These are phyloP conservation scores for Vitis rotundifolia DNA, from an alignment of 164 flowering plant species.

Conservation along the genomic window DNA sequence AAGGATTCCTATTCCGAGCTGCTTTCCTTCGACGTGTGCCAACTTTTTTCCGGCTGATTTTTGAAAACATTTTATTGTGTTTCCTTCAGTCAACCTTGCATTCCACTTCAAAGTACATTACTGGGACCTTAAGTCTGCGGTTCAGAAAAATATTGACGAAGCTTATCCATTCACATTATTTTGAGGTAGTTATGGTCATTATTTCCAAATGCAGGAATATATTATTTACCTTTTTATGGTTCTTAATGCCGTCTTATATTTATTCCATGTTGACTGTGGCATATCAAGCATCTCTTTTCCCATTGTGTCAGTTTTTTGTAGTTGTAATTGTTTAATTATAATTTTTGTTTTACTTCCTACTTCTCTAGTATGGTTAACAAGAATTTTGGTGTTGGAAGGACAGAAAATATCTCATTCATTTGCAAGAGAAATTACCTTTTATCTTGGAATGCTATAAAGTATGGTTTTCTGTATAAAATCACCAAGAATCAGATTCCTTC, in stretches of 20 bases:
- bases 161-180: constrained; percentile 81
- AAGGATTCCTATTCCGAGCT: constrained; percentile 95
- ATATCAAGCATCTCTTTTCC: neutral
- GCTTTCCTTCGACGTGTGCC: constrained; percentile 96
- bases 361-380: too few species aligned
- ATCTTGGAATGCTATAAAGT: too few species aligned
- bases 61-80: constrained; percentile 89
- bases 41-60: constrained; percentile 72
- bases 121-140: constrained; percentile 84
- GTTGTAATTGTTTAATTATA: too few species aligned
- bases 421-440: too few species aligned
- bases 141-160: constrained; percentile 91
- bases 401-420: too few species aligned
- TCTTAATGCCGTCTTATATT: neutral
- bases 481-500: too few species aligned
- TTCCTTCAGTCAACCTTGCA: constrained; percentile 82
- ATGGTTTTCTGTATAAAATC: too few species aligned
- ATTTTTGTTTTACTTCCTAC: too few species aligned
- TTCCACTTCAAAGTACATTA: constrained; percentile 89
- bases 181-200: constrained; percentile 62
- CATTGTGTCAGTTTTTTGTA: too few species aligned
- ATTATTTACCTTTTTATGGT: neutral
- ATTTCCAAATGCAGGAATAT: neutral
- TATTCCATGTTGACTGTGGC: neutral
- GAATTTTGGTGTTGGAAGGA: too few species aligned